Base-by-base conservation (phyloP, 768 basidiomycete species). In the Macrocybe gigantea region DNA sequence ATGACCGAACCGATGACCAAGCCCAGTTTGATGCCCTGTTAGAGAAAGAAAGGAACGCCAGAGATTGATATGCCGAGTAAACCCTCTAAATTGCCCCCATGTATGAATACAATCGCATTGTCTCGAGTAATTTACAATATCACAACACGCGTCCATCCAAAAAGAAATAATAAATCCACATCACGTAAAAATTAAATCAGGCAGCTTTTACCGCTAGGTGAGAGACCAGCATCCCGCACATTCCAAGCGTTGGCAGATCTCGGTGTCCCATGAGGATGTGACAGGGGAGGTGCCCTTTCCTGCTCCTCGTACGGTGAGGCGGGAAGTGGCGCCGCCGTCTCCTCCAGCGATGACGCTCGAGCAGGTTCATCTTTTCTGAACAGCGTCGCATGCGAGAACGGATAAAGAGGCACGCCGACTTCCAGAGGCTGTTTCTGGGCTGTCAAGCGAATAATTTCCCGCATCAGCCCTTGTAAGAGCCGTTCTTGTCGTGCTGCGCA, bases 371-470 rank as follows among this genome's bases (percentile, higher is more conserved):
- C 69, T 49, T 75, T 79, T 50, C 78, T 63, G 66, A 83, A 87
- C 37, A 84, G 60, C 10, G 79, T 74, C 44, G 75, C 66, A 55
- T 81, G 80, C n/a, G 88, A 89, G 61, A 89, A 89, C 4, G 85
- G 85, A 68, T 85, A 90, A 38, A 89, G 71, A 8, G 88, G 88
- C 12, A 91, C 75, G 32, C 85, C 85, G 48, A 89, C 83, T 61
- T 88, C 82, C 33, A 91, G 72, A 12, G 89, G 88, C 54, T 82
- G 79, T 59, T 85, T 83, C 63, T 91, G 88, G 9, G 75, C 81
- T 12, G 90, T 92, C 73, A 89, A 79, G 48, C 83, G 75, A 33
- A 92, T 81, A 50, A 92, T 91, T 59, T 91, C 90, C 40, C 79
- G 71, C 89, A 92, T 91, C 34, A 91, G 71, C 3, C 84, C 86